Conservation (phyloP, 148 eudicot genomes). For the Spergularia bocconei region DNA sequence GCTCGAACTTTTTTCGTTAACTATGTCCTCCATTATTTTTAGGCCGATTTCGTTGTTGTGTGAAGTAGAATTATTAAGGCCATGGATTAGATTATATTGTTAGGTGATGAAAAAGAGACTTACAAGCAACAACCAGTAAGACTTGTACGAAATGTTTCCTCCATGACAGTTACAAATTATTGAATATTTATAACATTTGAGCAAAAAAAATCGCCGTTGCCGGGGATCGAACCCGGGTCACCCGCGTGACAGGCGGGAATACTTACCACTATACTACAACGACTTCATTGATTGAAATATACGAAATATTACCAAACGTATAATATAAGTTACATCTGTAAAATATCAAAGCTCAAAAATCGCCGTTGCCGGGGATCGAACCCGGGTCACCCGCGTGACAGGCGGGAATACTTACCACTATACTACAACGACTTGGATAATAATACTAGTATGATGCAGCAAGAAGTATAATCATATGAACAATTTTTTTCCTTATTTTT, state of each 20-base stretch:
- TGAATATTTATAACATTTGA: neutral
- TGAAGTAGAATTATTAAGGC: neutral
- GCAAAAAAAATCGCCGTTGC: constrained; percentile 64
- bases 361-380: constrained; percentile 99
- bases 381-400: constrained; percentile 99
- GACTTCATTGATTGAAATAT: neutral
- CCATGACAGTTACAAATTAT: neutral
- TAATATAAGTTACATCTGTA: neutral
- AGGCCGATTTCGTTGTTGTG: too few species aligned
- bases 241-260: constrained; percentile 99
- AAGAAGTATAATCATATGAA: too few species aligned
- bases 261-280: constrained; percentile 34
- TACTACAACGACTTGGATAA: constrained; percentile 25
- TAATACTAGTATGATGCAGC: too few species aligned
- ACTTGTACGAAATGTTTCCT: constrained; percentile 23
- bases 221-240: constrained; percentile 99
- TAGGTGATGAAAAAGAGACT: constrained; percentile 14
- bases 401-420: constrained; percentile 68
- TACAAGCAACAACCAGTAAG: constrained; percentile 18
- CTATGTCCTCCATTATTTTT: constrained; percentile 14
- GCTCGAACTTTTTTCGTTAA: neutral
- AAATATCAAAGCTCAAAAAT: neutral
- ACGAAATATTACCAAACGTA: too few species aligned
- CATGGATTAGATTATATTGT: neutral
- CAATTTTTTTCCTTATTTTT: too few species aligned